A percentile compares a stretch with the other conserved stretches of the same genome.
Evolutionary conservation across 1,284 basidiomycete genomes (phyloP).

Genomic region (Sporisorium graminicola): DNA sequence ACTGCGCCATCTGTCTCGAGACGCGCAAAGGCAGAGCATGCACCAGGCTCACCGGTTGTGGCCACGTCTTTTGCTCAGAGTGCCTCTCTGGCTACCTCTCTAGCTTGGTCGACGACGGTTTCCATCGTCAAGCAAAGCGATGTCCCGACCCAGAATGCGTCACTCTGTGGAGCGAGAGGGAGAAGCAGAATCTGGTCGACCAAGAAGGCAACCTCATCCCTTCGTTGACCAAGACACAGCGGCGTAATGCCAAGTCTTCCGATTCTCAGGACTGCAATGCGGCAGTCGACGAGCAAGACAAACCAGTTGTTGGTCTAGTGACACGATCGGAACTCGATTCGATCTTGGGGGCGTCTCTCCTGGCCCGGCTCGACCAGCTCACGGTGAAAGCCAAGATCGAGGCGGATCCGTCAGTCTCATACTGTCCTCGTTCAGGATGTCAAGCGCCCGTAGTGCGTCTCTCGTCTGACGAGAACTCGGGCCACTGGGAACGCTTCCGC

Average conservation of each 20-base stretch:
- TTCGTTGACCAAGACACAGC: conserved; percentile 3
- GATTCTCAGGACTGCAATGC: not conserved
- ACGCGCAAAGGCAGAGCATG: conserved; percentile 47
- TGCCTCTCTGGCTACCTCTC: conserved; percentile 47
- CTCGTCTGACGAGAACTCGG: conserved; percentile 43
- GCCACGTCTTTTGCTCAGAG: conserved; percentile 53
- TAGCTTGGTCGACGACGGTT: conserved; percentile 49
- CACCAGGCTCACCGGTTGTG: conserved; percentile 35
- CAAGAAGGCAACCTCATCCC: conserved; percentile 36
- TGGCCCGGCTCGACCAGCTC: conserved; percentile 37
- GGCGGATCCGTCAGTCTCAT: conserved; percentile 49
- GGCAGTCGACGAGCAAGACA: not conserved
- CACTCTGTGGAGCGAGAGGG: conserved; percentile 35
- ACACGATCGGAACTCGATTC: conserved; percentile 26
- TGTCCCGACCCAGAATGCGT: conserved; percentile 57
- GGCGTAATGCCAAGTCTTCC: not conserved
- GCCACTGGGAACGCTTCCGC: conserved; percentile 52
- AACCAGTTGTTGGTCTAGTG: conserved; percentile 24
- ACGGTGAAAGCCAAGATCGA: conserved; percentile 46
- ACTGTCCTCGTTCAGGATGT: conserved; percentile 49
- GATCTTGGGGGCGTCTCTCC: conserved; percentile 24
- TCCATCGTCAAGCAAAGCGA: conserved; percentile 41
- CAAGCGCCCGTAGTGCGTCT: conserved; percentile 41
- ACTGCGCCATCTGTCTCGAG: conserved; percentile 56
- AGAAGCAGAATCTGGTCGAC: conserved; percentile 45